These are phyloP conservation scores for Colletotrichum shisoi DNA, from an alignment of 2,329 filamentous ascomycete species.

Conservation along the genomic window DNA sequence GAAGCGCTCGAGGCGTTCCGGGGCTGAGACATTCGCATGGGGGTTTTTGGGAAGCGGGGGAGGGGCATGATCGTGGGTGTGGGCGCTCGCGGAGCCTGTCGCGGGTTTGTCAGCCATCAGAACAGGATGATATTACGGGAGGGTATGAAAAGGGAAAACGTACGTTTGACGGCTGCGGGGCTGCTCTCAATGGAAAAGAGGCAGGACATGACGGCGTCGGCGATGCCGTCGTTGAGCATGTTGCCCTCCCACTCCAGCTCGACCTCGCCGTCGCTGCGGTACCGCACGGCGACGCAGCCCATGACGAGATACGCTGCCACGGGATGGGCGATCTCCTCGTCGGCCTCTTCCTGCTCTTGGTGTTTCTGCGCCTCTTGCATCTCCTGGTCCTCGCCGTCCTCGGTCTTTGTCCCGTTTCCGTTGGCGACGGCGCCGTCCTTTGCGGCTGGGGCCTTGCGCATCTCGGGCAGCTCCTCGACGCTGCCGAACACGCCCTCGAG, in stretches of 20 bases:
- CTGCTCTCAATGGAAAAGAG: constrained; percentile 92
- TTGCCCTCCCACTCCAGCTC: constrained; percentile 98
- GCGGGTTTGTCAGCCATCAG: constrained; percentile 45
- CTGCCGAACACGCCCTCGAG: constrained; percentile 92
- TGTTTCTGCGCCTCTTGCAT: constrained; percentile 40
- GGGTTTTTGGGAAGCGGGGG: constrained; percentile 66
- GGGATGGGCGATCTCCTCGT: constrained; percentile 68
- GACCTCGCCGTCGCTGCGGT: constrained; percentile 78
- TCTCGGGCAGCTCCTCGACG: constrained; percentile 73
- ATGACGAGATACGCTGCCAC: constrained; percentile 75
- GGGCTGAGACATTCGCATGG: constrained; percentile 73
- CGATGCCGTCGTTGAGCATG: constrained; percentile 95
- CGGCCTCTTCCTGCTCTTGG: constrained; percentile 62
- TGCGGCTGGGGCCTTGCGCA: constrained; percentile 51
- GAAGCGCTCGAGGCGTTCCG: constrained; percentile 82
- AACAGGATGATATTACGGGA: constrained; percentile 6
- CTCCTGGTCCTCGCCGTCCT: constrained; percentile 47
- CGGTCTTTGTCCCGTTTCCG: constrained; percentile 49
- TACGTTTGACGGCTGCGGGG: constrained; percentile 91
- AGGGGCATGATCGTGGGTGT: constrained; percentile 47
- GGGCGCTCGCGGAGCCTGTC: constrained; percentile 67
- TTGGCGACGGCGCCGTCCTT: constrained; percentile 50
- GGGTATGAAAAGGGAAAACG: constrained; percentile 61
- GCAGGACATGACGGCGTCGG: constrained; percentile 95
- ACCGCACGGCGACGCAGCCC: constrained; percentile 87